Evolutionary conservation across 2,329 filamentous ascomycete genomes (phyloP), one percentile per base, ranked within the genome.

Genomic region (Calonectria hawksworthii): DNA sequence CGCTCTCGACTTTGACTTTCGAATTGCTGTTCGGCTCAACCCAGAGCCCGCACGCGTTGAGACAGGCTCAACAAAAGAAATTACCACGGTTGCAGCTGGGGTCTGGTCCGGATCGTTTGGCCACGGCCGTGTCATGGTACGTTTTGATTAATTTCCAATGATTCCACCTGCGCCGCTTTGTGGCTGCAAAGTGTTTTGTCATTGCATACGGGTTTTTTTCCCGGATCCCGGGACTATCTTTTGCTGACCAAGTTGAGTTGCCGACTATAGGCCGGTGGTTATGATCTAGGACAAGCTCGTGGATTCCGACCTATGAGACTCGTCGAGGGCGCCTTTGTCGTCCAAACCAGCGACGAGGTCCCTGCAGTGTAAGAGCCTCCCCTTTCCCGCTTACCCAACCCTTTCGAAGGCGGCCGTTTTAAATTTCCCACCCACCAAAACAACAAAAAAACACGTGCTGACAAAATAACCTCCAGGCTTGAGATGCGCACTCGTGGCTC

Each of bases 61-160:
- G 36, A 80, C 83, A 16, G 84, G 87, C 66, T 86, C 85, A 41
- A 84, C 86, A 71, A 86, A 88, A 73, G 89, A 90, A 77, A 89
- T 89, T 81, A 88, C 88, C 34, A 87, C 87, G 16, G 87, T 89
- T 66, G 84, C 85, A 10, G 86, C 85, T 13, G 88, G 88, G 2
- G 83, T 82, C 14, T 90, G 88, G 87, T 87, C 86, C 10, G 88
- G 87, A 9, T 86, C 84, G 1, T 90, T 89, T 83, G 88, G 88
- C 64, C 86, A 87, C 66, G 88, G 88, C 34, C 86, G 85, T 41
- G 86, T 89, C 74, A 81, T 88, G 85, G 79, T 89, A 85, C 77
- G 85, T 83, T 70, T n/a, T 26, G 30, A 52, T 59, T 61, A 44
- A 32, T 28, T 56, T 34, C 18, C 28, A 32, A 10, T 21, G 21